Evolutionary conservation across 139 green algal species (phyloP).

Genomic region (Mychonastes homosphaera): DNA sequence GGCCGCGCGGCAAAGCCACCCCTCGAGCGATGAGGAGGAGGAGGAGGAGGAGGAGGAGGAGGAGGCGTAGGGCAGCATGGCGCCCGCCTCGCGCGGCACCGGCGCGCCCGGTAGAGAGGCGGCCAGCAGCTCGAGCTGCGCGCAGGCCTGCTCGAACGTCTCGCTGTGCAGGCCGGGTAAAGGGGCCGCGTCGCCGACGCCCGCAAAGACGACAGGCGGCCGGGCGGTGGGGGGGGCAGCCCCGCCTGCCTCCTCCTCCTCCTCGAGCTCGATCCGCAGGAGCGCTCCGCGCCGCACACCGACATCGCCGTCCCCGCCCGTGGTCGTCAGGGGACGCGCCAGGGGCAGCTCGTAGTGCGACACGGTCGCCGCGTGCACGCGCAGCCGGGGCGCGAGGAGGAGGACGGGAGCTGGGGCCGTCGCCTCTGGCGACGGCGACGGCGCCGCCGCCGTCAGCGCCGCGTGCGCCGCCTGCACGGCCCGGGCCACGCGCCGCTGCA

Average conservation of each 20-base stretch:
- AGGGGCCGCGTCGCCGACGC: constrained; percentile 66
- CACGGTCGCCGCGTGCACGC: constrained; percentile 4
- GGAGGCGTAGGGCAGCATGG: constrained; percentile 20
- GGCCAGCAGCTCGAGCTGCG: constrained; percentile 43
- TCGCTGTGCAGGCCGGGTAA: constrained; percentile 81
- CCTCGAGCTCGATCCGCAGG: constrained; percentile 24
- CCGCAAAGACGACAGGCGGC: constrained; percentile 7
- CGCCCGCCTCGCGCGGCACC: too few relatives aligned
- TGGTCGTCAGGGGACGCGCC: constrained; percentile 43
- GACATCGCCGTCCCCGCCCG: background rate
- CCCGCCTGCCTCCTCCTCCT: background rate
- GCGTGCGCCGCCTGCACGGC: constrained; percentile 24
- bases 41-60: constrained; percentile 35
- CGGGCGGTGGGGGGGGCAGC: background rate
- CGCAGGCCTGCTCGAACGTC: constrained; percentile 38
- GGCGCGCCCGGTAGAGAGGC: constrained; percentile 6
- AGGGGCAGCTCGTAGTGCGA: constrained; percentile 49
- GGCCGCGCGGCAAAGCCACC: constrained; percentile 21
- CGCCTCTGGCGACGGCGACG: background rate
- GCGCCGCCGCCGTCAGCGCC: constrained; percentile 1
- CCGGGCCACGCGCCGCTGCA: constrained; percentile 37
- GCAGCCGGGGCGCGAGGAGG: background rate
- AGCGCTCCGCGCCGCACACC: constrained; percentile 32
- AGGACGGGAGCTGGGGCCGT: background rate
- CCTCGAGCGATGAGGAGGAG: constrained; percentile 40